A percentile compares a stretch with the other conserved stretches of the same genome.
Evolutionary conservation across 1,284 basidiomycete genomes (phyloP).

Genomic region (Ganoderma lucidum): DNA sequence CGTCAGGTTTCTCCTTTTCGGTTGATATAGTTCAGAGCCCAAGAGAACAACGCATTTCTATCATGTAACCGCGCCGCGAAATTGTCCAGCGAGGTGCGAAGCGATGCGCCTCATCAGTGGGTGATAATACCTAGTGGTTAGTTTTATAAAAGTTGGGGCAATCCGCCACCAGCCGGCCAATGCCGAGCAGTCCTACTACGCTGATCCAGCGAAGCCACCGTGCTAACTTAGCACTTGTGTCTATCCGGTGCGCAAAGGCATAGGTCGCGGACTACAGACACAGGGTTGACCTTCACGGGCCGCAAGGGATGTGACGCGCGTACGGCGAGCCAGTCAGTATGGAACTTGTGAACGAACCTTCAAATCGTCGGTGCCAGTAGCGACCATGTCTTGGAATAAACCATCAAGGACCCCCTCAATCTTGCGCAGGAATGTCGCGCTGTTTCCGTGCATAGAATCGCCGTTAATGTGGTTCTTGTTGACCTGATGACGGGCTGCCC

Average conservation of each 20-base stretch:
- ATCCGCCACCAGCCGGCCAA: not conserved
- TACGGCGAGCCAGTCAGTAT: conserved; percentile 22
- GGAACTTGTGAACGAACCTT: conserved; percentile 72
- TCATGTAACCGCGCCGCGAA: conserved; percentile 35
- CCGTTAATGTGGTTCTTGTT: conserved; percentile 66
- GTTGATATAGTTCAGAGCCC: conserved; percentile 16
- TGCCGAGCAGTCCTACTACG: conserved; percentile 2
- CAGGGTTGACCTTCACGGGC: not conserved
- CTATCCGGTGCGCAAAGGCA: not conserved
- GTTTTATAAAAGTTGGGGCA: not conserved
- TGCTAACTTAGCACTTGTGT: not conserved
- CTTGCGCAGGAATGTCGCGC: conserved; percentile 84
- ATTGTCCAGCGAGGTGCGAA: conserved; percentile 5
- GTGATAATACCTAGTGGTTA: conserved; percentile 3
- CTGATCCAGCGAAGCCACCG: not conserved
- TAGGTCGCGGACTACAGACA: conserved; percentile 9
- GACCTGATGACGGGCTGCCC: conserved; percentile 76
- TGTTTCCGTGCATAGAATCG: conserved; percentile 71
- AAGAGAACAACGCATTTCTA: conserved; percentile 14
- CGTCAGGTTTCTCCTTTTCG: conserved; percentile 44
- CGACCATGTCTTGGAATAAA: conserved; percentile 82
- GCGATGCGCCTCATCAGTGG: conserved; percentile 10
- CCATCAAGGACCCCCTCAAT: conserved; percentile 87
- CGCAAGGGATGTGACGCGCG: not conserved
- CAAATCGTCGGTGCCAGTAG: conserved; percentile 67